Evolutionary conservation across 352 stramenopile species (phyloP), one percentile per base, ranked within the genome.

Genomic region (Phytopythium kandeliae): DNA sequence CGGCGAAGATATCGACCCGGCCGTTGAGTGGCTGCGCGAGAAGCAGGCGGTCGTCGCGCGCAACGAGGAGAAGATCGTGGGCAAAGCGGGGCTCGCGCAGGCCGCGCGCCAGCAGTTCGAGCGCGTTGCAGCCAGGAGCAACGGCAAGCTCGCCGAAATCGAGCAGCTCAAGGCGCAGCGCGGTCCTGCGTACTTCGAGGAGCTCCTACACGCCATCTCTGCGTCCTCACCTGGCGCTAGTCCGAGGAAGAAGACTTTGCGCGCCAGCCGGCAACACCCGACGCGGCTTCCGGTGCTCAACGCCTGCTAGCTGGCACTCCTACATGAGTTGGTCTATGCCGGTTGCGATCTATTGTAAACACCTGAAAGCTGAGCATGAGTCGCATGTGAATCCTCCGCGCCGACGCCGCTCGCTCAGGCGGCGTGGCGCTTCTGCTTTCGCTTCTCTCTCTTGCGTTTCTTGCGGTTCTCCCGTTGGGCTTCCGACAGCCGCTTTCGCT

Each of bases 391-490:
- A n/a, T n/a, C n/a, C n/a, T n/a, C n/a, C n/a, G n/a, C n/a, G n/a
- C n/a, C n/a, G n/a, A n/a, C n/a, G n/a, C n/a, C n/a, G n/a, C 28
- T 10, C 40, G 15, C 13, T 46, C 40, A 46, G 4, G 15, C 40
- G 13, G 13, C 40, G 9, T 50, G 36, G 26, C 65, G n/a, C 40
- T 70, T 71, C 35, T 48, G 35, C 46, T 85, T 85, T 16, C 76
- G 74, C 63, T 89, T 86, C 34, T 79, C 65, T 28, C 77, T 72
- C 53, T 92, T 92, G 16, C 81, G 67, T 40, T 75, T 74, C 57
- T 92, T 92, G 26, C 78, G 78, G 37, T 67, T 85, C 28, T 92
- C 77, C 26, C 76, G 83, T 62, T 91, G 78, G 26, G 69, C 60
- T 6, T 75, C 62, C 16, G 75, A 85, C 35, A 89, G 48, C 17